Evolutionary conservation across 352 stramenopile genomes (phyloP).

Genomic region (Phytophthora cactorum): DNA sequence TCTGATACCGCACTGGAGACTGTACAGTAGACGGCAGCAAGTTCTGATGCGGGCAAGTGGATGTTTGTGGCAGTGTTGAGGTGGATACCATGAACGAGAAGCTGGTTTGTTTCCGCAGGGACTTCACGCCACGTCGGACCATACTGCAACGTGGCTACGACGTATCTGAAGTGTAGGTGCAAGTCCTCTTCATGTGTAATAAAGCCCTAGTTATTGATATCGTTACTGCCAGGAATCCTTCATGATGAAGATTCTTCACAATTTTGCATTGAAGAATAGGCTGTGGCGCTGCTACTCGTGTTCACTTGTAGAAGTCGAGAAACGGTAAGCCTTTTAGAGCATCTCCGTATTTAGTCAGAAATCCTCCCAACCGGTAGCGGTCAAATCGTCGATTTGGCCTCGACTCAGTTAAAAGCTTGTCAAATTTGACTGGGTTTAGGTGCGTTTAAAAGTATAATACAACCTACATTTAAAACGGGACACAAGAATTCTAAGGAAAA

Average conservation of each 20-base stretch:
- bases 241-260: background rate
- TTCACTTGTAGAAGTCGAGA: too few species aligned
- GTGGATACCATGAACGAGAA: background rate
- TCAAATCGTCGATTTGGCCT: too few species aligned
- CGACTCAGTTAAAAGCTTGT: too few species aligned
- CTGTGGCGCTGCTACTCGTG: too few species aligned
- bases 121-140: slow-evolving; percentile 17
- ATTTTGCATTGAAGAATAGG: too few species aligned
- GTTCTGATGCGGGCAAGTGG: slow-evolving; percentile 3
- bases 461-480: too few species aligned
- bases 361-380: too few species aligned
- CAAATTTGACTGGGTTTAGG: too few species aligned
- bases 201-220: background rate
- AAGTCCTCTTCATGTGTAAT: slow-evolving; percentile 15
- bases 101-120: background rate
- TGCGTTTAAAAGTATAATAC: too few species aligned
- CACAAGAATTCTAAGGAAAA: too few species aligned
- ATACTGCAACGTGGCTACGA: slow-evolving; percentile 20
- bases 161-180: slow-evolving; percentile 14
- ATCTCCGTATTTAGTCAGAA: too few species aligned
- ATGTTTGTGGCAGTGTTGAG: background rate
- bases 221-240: background rate
- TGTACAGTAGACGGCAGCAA: background rate
- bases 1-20: background rate
- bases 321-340: too few species aligned